phyloP scores from a whole-genome alignment of 2,329 filamentous ascomycete species.

The Aotearoamyces nothofagi region DNA sequence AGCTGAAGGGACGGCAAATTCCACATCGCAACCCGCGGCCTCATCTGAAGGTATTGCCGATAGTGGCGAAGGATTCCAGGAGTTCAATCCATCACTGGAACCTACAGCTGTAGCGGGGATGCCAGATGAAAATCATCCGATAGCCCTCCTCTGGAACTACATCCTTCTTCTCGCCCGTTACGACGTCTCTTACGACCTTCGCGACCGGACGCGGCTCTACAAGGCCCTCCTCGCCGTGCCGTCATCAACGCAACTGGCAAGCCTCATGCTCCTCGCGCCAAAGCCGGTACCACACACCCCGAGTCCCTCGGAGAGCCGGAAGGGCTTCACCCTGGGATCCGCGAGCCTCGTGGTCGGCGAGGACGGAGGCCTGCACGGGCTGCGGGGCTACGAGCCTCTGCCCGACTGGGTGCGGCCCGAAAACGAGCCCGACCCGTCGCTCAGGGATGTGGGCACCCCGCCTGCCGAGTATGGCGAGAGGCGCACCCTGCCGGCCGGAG shows the following conservation, averaged over 20 bases:
- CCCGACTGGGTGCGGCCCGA: constrained; percentile 77
- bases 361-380: constrained; percentile 55
- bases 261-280: constrained; percentile 77
- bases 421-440: constrained; percentile 58
- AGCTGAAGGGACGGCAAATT: constrained; percentile 18
- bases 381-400: constrained; percentile 64
- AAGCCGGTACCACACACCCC: constrained; percentile 88
- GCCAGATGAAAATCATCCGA: constrained; percentile 38
- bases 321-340: constrained; percentile 66
- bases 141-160: constrained; percentile 72
- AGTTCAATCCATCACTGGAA: constrained; percentile 9
- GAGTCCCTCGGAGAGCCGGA: constrained; percentile 73
- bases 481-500: constrained; percentile 37
- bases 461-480: constrained; percentile 23
- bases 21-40: constrained; percentile 4
- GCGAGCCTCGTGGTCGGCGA: constrained; percentile 73
- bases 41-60: constrained; percentile 12
- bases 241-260: constrained; percentile 65
- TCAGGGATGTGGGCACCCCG: constrained; percentile 45
- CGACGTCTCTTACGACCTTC: constrained; percentile 87
- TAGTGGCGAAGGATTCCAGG: constrained; percentile 14
- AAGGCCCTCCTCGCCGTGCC: constrained; percentile 69
- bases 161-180: constrained; percentile 75
- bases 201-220: constrained; percentile 81
- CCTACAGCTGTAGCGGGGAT: constrained; percentile 8